phyloP scores from a whole-genome alignment of 805 yeast genomes.

The Yarrowia osloensis region DNA sequence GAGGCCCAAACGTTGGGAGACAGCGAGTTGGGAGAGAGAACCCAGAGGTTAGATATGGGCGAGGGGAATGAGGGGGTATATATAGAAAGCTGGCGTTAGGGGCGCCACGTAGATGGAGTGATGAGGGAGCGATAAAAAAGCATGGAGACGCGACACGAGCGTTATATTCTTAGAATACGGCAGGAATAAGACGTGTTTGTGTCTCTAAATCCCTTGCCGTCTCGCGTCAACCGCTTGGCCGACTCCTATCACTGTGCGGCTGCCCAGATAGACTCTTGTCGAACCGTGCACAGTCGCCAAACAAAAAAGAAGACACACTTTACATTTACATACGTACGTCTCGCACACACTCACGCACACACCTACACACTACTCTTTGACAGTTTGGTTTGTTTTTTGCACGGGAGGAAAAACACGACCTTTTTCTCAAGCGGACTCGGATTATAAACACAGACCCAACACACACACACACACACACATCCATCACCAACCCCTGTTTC shows the following conservation, averaged over 20 bases:
- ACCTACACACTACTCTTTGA: background rate
- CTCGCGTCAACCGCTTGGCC: background rate
- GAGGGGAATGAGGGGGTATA: conserved; percentile 25
- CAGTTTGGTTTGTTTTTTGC: background rate
- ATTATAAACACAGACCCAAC: background rate
- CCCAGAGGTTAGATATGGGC: conserved; percentile 12
- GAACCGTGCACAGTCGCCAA: background rate
- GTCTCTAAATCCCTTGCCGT: no score
- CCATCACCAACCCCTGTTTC: no score
- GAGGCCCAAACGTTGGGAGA: background rate
- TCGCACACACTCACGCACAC: background rate
- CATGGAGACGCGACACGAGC: background rate
- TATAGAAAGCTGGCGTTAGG: background rate
- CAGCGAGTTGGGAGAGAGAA: background rate
- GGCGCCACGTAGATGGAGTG: background rate
- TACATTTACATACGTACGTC: background rate
- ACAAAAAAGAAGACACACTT: background rate
- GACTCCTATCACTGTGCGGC: conserved; percentile 22
- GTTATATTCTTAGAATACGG: background rate
- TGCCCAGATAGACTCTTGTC: conserved; percentile 14
- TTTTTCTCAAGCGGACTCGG: background rate
- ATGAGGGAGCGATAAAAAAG: background rate
- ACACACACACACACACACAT: no score
- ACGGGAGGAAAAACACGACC: background rate
- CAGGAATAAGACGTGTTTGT: background rate